phyloP scores from a whole-genome alignment of 805 yeast species.

The Starmerella ratchasimensis region DNA sequence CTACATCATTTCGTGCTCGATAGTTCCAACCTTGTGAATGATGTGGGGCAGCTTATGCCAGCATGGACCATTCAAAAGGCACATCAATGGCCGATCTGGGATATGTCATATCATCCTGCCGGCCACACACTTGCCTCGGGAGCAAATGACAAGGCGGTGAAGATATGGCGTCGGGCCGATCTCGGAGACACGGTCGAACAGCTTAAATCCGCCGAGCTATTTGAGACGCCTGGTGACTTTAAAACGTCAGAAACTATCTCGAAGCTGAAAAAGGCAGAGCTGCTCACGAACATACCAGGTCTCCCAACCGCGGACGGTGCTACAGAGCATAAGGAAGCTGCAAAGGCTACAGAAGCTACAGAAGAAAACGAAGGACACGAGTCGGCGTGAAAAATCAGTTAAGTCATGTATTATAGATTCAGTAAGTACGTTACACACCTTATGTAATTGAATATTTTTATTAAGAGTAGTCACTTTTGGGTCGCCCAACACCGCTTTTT shows the following conservation, averaged over 20 bases:
- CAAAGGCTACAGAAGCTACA: too few relatives aligned
- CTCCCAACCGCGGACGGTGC: not conserved
- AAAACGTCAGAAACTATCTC: not conserved
- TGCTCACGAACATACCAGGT: not conserved
- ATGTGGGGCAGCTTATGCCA: conserved; percentile 25
- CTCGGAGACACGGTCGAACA: conserved; percentile 66
- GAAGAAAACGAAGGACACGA: too few relatives aligned
- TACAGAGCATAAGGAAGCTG: not conserved
- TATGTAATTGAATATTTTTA: too few relatives aligned
- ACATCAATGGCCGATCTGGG: conserved; percentile 84
- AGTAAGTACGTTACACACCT: too few relatives aligned
- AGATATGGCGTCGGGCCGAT: conserved; percentile 89
- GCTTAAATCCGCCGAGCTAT: conserved; percentile 42
- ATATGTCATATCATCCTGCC: conserved; percentile 81
- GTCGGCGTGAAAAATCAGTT: too few relatives aligned
- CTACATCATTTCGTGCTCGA: conserved; percentile 63
- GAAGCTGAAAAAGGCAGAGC: not conserved
- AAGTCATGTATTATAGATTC: too few relatives aligned
- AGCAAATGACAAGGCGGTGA: conserved; percentile 80
- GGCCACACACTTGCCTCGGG: conserved; percentile 89
- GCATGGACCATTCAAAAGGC: conserved; percentile 61
- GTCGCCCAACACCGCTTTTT: not conserved
- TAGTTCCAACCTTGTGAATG: conserved; percentile 22
- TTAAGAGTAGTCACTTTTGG: too few relatives aligned
- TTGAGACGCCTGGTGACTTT: not conserved